Percentiles rank a stretch among this genome's conserved stretches.
Conservation (phyloP, 345 rosid species). For the Salix brachista region DNA sequence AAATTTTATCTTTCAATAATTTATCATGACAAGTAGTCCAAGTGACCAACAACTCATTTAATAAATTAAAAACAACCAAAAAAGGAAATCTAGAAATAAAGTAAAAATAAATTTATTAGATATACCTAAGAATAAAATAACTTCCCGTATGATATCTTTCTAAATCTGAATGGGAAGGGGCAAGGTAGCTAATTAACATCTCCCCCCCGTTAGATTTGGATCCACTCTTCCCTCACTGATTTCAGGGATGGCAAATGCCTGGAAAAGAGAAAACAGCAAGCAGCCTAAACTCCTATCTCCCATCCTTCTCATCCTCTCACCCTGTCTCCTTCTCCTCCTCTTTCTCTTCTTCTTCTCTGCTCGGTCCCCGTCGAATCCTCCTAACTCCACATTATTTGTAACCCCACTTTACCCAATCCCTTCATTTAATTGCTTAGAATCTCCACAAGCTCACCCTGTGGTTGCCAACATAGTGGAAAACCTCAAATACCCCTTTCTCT, state of each 20-base stretch:
- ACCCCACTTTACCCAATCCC: conserved; percentile 31
- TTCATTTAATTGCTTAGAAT: conserved; percentile 63
- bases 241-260: conserved; percentile 20
- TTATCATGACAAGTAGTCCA: no score
- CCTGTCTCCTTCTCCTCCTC: conserved; percentile 43
- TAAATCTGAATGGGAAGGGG: no score
- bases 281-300: conserved; percentile 50
- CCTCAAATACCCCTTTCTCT: conserved; percentile 69
- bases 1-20: no score
- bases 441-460: conserved; percentile 80
- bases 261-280: conserved; percentile 28
- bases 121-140: no score
- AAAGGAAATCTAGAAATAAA: no score
- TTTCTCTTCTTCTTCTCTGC: conserved; percentile 32
- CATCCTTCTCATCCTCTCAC: conserved; percentile 39
- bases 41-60: no score
- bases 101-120: no score
- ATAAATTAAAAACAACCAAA: no score
- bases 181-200: neutral
- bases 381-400: conserved; percentile 8
- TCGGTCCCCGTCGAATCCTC: conserved; percentile 14
- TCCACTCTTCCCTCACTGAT: neutral
- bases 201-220: neutral
- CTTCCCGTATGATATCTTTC: no score
- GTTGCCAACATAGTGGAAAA: conserved; percentile 83